Evolutionary conservation across 768 basidiomycete genomes (phyloP).

Genomic region (Rubroboletus satanas): DNA sequence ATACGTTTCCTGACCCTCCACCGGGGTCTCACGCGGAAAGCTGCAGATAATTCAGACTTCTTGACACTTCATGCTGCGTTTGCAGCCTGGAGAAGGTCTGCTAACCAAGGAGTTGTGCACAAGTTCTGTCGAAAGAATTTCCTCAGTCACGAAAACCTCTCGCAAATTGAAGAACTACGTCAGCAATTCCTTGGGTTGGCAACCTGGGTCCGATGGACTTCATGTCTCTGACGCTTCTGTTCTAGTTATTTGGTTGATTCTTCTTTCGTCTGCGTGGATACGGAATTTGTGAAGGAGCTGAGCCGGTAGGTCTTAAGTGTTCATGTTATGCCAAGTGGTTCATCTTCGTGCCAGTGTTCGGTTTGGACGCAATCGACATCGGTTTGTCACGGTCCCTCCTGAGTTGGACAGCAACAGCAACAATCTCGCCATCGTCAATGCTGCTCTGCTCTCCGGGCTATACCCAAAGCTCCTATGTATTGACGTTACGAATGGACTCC

Average conservation of each 20-base stretch:
- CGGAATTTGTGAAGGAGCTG: conserved; percentile 63
- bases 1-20: background rate
- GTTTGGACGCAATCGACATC: conserved; percentile 67
- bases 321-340: background rate
- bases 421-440: conserved; percentile 66
- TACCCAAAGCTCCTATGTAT: conserved; percentile 86
- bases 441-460: conserved; percentile 79
- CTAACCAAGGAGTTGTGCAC: conserved; percentile 56
- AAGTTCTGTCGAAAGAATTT: conserved; percentile 80
- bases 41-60: conserved; percentile 88
- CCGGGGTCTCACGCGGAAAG: background rate
- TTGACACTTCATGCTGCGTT: conserved; percentile 91
- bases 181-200: conserved; percentile 78
- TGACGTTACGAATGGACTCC: conserved; percentile 49
- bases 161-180: conserved; percentile 94
- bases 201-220: conserved; percentile 1
- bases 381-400: conserved; percentile 71
- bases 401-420: conserved; percentile 66
- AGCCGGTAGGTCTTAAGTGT: conserved; percentile 43
- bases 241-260: conserved; percentile 84
- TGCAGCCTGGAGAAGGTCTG: conserved; percentile 74
- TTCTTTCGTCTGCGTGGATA: conserved; percentile 70
- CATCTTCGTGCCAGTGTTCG: conserved; percentile 51
- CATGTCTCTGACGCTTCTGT: background rate
- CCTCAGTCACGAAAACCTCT: conserved; percentile 87